Evolutionary conservation across 1,284 basidiomycete genomes (phyloP).

Genomic region (Veloporphyrellus conicus): DNA sequence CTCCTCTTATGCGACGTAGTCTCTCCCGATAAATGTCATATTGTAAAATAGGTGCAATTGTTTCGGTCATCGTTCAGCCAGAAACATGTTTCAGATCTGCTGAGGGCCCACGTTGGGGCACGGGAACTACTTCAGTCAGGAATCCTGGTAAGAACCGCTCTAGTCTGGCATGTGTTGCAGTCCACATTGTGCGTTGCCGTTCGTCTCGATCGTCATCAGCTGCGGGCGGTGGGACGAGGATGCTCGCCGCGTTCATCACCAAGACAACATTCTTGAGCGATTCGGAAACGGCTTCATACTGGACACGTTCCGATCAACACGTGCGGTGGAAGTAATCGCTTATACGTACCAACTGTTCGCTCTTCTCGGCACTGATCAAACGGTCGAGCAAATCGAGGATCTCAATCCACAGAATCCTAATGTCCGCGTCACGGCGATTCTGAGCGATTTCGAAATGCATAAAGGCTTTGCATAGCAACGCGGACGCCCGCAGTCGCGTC

Average conservation of each 20-base stretch:
- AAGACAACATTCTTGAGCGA: conserved; percentile 95
- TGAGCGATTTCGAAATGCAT: conserved; percentile 87
- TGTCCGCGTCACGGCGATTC: conserved; percentile 59
- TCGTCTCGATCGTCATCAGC: conserved; percentile 54
- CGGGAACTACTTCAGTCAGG: conserved; percentile 63
- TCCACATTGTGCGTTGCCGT: conserved; percentile 77
- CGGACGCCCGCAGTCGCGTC: conserved; percentile 82
- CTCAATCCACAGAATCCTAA: conserved; percentile 82
- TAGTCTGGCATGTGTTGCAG: conserved; percentile 76
- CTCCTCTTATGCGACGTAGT: not conserved
- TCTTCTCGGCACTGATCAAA: conserved; percentile 80
- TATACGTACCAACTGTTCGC: conserved; percentile 77
- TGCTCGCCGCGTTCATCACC: conserved; percentile 87
- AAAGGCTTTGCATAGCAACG: conserved; percentile 90
- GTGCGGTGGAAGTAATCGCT: not conserved
- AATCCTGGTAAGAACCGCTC: conserved; percentile 89
- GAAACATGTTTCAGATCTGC: conserved; percentile 16
- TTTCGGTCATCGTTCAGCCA: conserved; percentile 8
- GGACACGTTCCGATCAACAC: conserved; percentile 9
- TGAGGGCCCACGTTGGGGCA: conserved; percentile 31
- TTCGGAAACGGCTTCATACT: conserved; percentile 94
- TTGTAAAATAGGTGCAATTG: conserved; percentile 6
- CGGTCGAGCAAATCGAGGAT: conserved; percentile 90
- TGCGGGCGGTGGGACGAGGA: conserved; percentile 69
- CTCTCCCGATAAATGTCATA: not conserved